A percentile compares a stretch with the other conserved stretches of the same genome.
These are phyloP conservation scores for Catharanthus roseus DNA, from an alignment of 257 asterid genomes.

Conservation along the genomic window DNA sequence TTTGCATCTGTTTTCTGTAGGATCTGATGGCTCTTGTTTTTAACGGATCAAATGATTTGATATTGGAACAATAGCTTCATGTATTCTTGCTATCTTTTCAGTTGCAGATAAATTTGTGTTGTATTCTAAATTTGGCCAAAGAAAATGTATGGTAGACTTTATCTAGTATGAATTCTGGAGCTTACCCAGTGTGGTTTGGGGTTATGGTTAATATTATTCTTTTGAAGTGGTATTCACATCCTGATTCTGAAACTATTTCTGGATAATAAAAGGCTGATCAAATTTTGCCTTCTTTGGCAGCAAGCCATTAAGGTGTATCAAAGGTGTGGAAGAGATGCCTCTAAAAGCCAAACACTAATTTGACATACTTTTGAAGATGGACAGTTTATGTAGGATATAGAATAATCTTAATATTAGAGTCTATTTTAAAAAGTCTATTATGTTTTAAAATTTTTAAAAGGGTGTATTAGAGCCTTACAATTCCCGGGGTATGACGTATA, in stretches of 20 bases:
- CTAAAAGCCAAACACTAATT: no score
- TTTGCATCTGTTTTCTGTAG: not conserved
- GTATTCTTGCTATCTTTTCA: not conserved
- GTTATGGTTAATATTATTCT: not conserved
- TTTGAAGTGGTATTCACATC: not conserved
- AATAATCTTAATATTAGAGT: no score
- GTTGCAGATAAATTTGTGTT: not conserved
- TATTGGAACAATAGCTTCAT: not conserved
- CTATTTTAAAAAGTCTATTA: no score
- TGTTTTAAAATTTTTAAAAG: no score
- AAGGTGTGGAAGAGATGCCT: no score
- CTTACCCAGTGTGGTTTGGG: no score
- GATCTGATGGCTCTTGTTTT: not conserved
- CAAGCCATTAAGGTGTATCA: no score
- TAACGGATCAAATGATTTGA: not conserved
- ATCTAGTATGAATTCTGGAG: not conserved
- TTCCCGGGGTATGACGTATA: no score
- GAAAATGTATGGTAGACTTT: not conserved
- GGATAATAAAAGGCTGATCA: not conserved
- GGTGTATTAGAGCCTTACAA: no score
- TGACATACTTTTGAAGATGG: no score
- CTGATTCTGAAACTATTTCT: not conserved
- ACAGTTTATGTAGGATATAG: no score
- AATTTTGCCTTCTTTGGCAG: no score
- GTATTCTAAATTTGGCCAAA: constrained; percentile 4